Percentiles rank a stretch among this genome's conserved stretches.
Conservation (phyloP, 2,329 filamentous ascomycete genomes). For the Dactylellina leptospora region DNA sequence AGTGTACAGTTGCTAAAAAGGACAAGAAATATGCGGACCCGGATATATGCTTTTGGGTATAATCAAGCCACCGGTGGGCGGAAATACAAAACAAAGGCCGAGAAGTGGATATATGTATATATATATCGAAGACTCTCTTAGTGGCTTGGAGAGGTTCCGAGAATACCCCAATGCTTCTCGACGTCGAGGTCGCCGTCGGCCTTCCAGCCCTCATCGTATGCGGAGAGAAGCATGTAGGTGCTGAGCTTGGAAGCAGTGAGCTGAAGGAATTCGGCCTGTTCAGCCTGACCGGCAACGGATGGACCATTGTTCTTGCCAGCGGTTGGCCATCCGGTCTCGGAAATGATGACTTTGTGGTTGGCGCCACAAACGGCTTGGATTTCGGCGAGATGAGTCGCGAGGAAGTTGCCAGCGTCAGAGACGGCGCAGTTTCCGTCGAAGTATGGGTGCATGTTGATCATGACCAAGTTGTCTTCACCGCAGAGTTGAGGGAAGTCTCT, state of each 20-base stretch:
- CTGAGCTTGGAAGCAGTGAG: constrained; percentile 64
- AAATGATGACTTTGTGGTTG: constrained; percentile 73
- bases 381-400: constrained; percentile 65
- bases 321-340: constrained; percentile 85
- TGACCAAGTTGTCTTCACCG: constrained; percentile 77
- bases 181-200: constrained; percentile 68
- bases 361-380: constrained; percentile 34
- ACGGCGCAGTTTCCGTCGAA: constrained; percentile 74
- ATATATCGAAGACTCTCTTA: constrained; percentile 3
- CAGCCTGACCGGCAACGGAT: constrained; percentile 73
- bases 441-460: constrained; percentile 84
- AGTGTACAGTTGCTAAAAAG: background rate
- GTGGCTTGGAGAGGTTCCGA: constrained; percentile 32
- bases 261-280: constrained; percentile 72
- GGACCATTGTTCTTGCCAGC: constrained; percentile 71
- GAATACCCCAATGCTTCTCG: constrained; percentile 80
- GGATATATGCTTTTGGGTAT: constrained; percentile 40
- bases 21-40: constrained; percentile 1
- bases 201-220: constrained; percentile 85
- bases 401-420: constrained; percentile 72
- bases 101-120: background rate
- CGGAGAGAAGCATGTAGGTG: constrained; percentile 75
- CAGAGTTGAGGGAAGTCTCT: constrained; percentile 69
- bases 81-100: background rate
- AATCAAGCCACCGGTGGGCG: background rate